These are phyloP conservation scores for Aureobasidium melanogenum DNA, from an alignment of 2,329 filamentous ascomycete genomes.

Conservation along the genomic window DNA sequence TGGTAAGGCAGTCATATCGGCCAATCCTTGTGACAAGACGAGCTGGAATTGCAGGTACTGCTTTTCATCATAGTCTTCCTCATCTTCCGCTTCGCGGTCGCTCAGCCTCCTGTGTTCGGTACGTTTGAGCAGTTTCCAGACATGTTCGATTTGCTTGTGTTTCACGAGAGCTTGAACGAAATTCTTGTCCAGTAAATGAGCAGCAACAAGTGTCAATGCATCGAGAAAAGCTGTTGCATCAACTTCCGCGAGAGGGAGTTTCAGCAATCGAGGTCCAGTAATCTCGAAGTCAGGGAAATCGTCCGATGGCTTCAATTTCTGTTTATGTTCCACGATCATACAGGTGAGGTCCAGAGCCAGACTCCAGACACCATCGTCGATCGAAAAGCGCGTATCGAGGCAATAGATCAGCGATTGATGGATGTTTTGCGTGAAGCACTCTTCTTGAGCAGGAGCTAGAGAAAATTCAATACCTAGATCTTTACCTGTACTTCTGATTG, in stretches of 20 bases:
- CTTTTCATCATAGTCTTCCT: conserved; percentile 9
- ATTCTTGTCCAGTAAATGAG: conserved; percentile 7
- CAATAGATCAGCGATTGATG: conserved; percentile 11
- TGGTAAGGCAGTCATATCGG: conserved; percentile 7
- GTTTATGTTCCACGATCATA: conserved; percentile 6
- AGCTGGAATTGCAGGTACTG: conserved; percentile 11
- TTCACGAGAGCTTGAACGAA: conserved; percentile 10
- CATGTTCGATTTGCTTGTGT: neutral
- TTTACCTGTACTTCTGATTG: neutral
- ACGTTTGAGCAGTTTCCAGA: conserved; percentile 12
- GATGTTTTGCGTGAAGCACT: conserved; percentile 10
- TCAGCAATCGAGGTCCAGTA: neutral
- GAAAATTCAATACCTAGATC: neutral
- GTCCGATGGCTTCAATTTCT: neutral
- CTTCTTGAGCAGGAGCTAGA: conserved; percentile 9
- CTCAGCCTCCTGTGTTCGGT: conserved; percentile 5
- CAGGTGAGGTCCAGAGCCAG: conserved; percentile 6
- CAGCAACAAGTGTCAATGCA: conserved; percentile 8
- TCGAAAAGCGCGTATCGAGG: neutral
- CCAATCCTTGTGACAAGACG: conserved; percentile 1
- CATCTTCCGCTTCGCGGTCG: neutral
- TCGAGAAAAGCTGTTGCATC: conserved; percentile 14
- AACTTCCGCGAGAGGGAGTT: conserved; percentile 11
- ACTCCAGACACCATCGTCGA: conserved; percentile 2
- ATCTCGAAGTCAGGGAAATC: neutral